Evolutionary conservation across 208 protist species (phyloP), one percentile per base, ranked within the genome.

Genomic region (Leishmania tropica): DNA sequence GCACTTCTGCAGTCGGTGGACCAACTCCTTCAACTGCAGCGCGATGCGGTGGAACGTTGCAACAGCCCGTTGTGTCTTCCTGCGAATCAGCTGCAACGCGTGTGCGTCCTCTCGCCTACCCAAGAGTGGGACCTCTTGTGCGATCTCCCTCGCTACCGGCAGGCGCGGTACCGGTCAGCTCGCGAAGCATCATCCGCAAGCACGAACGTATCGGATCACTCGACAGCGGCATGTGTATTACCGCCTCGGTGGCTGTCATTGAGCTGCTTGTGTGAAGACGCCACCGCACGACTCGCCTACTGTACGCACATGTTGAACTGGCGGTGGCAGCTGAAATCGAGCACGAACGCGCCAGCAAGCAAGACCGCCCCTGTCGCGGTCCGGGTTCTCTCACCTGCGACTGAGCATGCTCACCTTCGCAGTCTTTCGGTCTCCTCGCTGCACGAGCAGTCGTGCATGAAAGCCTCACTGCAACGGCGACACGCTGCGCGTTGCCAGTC

Each of bases 51-150:
- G 21, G 60, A 64, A 65, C 53, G 28, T 19, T 42, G 17, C 40
- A 72, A 54, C 28, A 45, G 47, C 35, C 73, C 24, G 11, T 53
- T 40, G 15, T 62, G 56, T 6, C 31, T 45, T 70, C 19, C 64
- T 48, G 54, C 58, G 1, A 15, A 80, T 56, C 65, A 35, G 73
- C 54, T 37, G 28, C 83, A 78, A 45, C 76, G 53, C 37, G 54
- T 84, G 15, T 53, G 73, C 67, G 78, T 77, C 24, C 76, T 84
- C 21, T 84, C 80, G 11, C 75, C 76, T 51, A 85, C 89, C 7
- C 83, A 89, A 80, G 91, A 96, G 80, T 96, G 93, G 80, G 87
- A 92, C 42, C 84, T 90, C 17, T 70, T 96, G 54, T 93, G 91
- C 78, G 75, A 79, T 11, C 65, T 89, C 1, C 84, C 87, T 21